Evolutionary conservation across 768 basidiomycete species (phyloP).

Genomic region (Rubroboletus satanas): DNA sequence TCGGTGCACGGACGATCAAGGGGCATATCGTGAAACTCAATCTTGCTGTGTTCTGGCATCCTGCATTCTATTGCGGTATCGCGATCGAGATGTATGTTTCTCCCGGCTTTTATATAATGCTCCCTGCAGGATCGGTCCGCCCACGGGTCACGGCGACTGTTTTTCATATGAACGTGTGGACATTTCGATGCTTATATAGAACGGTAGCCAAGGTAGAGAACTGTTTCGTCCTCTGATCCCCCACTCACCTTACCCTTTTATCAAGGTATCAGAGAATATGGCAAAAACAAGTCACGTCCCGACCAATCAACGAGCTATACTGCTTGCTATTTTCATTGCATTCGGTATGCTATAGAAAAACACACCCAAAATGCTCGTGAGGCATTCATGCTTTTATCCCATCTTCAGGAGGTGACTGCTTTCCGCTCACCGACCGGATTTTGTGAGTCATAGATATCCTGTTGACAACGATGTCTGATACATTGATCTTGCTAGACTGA

Average conservation of each 20-base stretch:
- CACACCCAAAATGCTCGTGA: background rate
- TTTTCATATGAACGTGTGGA: constrained; percentile 6
- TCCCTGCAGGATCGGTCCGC: background rate
- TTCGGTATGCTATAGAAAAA: constrained; percentile 7
- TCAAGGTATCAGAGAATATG: constrained; percentile 1
- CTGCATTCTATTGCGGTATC: background rate
- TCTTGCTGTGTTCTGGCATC: background rate
- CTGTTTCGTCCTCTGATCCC: background rate
- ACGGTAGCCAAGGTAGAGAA: background rate
- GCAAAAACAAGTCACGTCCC: constrained; percentile 1
- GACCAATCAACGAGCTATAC: constrained; percentile 10
- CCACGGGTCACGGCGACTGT: background rate
- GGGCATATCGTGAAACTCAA: background rate
- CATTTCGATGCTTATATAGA: background rate
- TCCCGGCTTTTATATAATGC: background rate
- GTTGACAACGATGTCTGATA: background rate
- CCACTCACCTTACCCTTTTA: background rate
- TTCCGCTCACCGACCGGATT: background rate
- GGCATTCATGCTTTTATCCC: background rate
- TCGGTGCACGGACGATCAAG: background rate
- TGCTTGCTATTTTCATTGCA: constrained; percentile 15
- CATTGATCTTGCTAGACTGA: constrained; percentile 2
- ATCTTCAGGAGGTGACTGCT: constrained; percentile 7
- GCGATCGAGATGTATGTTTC: background rate
- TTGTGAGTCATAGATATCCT: background rate